These are phyloP conservation scores for Sugiyamaella qingdaonensis DNA, from an alignment of 805 yeast genomes.

Conservation along the genomic window DNA sequence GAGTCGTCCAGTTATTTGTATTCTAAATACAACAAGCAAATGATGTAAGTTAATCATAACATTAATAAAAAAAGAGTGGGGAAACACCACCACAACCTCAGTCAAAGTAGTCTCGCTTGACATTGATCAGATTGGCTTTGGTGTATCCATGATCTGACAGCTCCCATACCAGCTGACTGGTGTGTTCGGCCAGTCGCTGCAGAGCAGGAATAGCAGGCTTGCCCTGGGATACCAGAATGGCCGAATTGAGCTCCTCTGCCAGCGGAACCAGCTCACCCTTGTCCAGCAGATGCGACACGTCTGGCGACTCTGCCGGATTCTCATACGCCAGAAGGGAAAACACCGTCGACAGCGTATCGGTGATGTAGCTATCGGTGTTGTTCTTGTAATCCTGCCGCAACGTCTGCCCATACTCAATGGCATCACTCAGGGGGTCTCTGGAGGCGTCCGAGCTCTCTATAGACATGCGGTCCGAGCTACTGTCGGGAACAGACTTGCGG, in stretches of 20 bases:
- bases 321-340: constrained; percentile 52
- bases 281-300: constrained; percentile 37
- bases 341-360: constrained; percentile 41
- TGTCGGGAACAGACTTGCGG: constrained; percentile 11
- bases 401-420: constrained; percentile 39
- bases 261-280: constrained; percentile 37
- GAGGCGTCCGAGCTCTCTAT: background rate
- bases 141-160: constrained; percentile 31
- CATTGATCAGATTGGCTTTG: constrained; percentile 39
- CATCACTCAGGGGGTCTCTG: constrained; percentile 29
- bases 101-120: constrained; percentile 44
- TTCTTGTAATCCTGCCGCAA: constrained; percentile 33
- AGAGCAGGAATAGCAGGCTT: constrained; percentile 42
- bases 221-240: constrained; percentile 42
- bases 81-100: constrained; percentile 6
- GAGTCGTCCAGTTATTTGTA: no score
- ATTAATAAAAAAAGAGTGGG: no score
- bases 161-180: constrained; percentile 35
- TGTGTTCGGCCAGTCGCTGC: constrained; percentile 42
- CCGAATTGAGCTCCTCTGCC: constrained; percentile 42
- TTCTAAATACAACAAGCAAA: no score
- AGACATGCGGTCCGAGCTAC: background rate
- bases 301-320: constrained; percentile 39
- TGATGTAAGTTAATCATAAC: no score
- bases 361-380: constrained; percentile 32